Evolutionary conservation across 345 rosid genomes (phyloP), one percentile per base, ranked within the genome.

Genomic region (Physaria fendleri): DNA sequence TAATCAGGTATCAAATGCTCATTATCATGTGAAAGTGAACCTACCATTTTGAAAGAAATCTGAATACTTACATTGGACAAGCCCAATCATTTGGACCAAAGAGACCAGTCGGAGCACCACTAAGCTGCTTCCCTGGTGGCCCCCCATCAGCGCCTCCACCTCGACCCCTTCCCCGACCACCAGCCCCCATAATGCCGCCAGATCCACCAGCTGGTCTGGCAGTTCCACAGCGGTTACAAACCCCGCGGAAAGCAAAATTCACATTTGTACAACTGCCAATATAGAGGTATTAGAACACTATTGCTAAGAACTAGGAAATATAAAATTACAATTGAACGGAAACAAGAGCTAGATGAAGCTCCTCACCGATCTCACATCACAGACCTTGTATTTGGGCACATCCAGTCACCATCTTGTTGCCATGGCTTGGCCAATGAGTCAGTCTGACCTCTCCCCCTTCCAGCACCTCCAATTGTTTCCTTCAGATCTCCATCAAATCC

Each of bases 281-380:
- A 79, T 1, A 39, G 30, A 27, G 49, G 38, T 14, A 73, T 77
- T 49, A 79, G 72, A 66, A 41, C 64, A 48, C 57, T 18, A 42
- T 16, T 3, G 27, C 39, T 5, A 54, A 59, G 41, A 35, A 54
- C 44, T 9, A 69, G 3, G 8, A 37, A 57, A 17, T 10, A n/a
- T 33, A 45, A 24, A 29, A 16, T 2, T 45, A n/a, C 27, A 25
- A 53, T 30, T 21, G 27, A 60, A 50, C 57, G 68, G 35, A 76
- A 68, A 71, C 55, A 76, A 74, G 88, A 80, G 80, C 80, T 83
- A 82, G 95, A 81, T 75, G 74, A 81, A 78, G 97, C 85, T 70
- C 96, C 99, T 93, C 97, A 90, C 99, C 97, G 68, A 87, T 83
- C 49, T 94, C 90, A 89, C 79, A 93, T 80, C 97, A 93, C 97